Evolutionary conservation across 305 asterid genomes (phyloP).

Genomic region (Fraxinus latifolia): DNA sequence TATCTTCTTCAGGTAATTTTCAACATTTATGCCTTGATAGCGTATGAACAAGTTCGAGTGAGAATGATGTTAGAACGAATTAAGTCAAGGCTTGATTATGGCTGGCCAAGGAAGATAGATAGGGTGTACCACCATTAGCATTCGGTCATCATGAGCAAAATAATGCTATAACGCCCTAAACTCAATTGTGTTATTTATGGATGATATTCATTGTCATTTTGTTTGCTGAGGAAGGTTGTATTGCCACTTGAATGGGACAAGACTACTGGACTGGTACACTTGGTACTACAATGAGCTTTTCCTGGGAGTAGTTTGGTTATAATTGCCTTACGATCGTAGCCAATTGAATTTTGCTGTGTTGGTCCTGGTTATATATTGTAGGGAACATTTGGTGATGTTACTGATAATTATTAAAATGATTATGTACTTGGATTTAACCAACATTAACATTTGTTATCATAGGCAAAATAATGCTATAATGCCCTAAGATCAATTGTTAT

Average conservation of each 20-base stretch:
- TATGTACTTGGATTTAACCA: neutral
- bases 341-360: neutral
- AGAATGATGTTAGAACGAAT: neutral
- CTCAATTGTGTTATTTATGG: neutral
- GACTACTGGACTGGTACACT: neutral
- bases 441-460: neutral
- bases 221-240: neutral
- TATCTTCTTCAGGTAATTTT: conserved; percentile 91
- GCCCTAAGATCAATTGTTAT: neutral
- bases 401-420: neutral
- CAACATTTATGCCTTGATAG: neutral
- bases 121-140: neutral
- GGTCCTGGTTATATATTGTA: neutral
- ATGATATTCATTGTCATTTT: neutral
- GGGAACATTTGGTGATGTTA: neutral
- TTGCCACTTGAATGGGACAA: neutral
- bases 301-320: neutral
- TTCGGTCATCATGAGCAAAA: neutral
- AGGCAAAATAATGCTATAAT: neutral
- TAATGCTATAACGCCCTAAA: neutral
- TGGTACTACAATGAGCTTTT: neutral
- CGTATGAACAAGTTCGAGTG: neutral
- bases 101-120: neutral
- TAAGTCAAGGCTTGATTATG: neutral
- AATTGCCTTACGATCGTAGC: neutral